These are phyloP conservation scores for Ricinus communis DNA, from an alignment of 345 rosid species.

Conservation along the genomic window DNA sequence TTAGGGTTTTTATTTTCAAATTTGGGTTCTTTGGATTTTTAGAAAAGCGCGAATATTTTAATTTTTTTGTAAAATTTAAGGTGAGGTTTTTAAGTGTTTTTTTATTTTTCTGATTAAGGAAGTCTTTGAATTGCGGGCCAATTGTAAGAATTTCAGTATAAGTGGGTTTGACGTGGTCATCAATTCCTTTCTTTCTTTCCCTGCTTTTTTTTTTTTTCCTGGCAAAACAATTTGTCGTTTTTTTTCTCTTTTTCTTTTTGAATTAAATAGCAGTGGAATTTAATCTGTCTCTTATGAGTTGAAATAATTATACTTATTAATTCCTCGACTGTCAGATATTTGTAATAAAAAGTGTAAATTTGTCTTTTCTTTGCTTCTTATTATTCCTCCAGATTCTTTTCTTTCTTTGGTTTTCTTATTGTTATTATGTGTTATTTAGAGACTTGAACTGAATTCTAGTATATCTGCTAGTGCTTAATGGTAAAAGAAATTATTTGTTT, in stretches of 20 bases:
- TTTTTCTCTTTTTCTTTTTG: no score
- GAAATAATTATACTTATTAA: no score
- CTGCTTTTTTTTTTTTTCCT: conserved; percentile 1
- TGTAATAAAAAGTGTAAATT: conserved; percentile 37
- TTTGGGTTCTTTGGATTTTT: conserved; percentile 13
- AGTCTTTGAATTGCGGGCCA: conserved; percentile 52
- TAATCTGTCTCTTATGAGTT: no score
- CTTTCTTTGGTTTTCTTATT: conserved; percentile 35
- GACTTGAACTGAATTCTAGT: conserved; percentile 26
- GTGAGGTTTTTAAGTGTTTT: conserved; percentile 1
- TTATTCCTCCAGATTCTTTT: conserved; percentile 19
- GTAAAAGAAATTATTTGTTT: conserved; percentile 4
- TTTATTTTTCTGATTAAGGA: conserved; percentile 1
- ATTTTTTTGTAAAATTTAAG: neutral
- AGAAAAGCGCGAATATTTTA: conserved; percentile 29
- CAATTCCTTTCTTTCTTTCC: neutral
- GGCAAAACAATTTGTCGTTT: conserved; percentile 3
- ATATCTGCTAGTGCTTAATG: conserved; percentile 11
- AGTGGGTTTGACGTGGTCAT: conserved; percentile 28
- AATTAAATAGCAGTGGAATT: no score
- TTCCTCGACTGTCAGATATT: no score
- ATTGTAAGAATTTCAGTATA: conserved; percentile 31
- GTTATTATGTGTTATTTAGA: no score
- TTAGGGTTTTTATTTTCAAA: neutral
- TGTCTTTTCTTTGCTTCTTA: conserved; percentile 44